Conservation (phyloP, 192 early-diverging fungal genomes). For the Backusella psychrophila region DNA sequence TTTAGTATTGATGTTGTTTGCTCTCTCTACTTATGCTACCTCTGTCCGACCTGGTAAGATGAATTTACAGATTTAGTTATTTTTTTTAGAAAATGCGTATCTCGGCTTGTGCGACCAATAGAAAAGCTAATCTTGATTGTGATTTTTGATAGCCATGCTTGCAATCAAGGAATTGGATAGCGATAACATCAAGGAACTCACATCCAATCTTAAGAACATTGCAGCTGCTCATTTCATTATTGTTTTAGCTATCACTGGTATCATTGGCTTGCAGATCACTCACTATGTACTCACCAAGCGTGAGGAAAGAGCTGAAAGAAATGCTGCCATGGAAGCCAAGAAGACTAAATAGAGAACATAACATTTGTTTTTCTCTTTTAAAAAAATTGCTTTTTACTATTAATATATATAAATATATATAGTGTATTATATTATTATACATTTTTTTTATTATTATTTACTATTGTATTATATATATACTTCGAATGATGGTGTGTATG, state of each 20-base stretch:
- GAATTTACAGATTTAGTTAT: neutral
- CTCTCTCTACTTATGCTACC: conserved; percentile 26
- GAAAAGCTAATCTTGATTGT: neutral
- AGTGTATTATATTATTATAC: conserved; percentile 1
- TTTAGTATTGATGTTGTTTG: conserved; percentile 30
- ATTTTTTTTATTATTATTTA: neutral
- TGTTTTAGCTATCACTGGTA: conserved; percentile 30
- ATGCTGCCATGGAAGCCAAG: neutral
- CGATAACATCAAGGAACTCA: conserved; percentile 2
- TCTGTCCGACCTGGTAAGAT: conserved; percentile 29
- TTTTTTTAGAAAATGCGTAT: neutral
- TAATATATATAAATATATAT: neutral
- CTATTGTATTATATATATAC: neutral
- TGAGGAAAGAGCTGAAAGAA: conserved; percentile 1
- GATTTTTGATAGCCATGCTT: neutral
- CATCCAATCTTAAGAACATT: conserved; percentile 17
- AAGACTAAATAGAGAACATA: neutral
- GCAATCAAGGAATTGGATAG: conserved; percentile 1
- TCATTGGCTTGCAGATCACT: conserved; percentile 31
- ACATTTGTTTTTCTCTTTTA: neutral
- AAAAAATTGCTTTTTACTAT: neutral
- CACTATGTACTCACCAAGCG: conserved; percentile 24
- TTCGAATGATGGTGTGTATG: too few relatives aligned
- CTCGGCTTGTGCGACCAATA: neutral
- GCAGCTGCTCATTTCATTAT: conserved; percentile 31